Base-by-base conservation (phyloP, 116 monocot species). In the Dioscorea cayenensis region DNA sequence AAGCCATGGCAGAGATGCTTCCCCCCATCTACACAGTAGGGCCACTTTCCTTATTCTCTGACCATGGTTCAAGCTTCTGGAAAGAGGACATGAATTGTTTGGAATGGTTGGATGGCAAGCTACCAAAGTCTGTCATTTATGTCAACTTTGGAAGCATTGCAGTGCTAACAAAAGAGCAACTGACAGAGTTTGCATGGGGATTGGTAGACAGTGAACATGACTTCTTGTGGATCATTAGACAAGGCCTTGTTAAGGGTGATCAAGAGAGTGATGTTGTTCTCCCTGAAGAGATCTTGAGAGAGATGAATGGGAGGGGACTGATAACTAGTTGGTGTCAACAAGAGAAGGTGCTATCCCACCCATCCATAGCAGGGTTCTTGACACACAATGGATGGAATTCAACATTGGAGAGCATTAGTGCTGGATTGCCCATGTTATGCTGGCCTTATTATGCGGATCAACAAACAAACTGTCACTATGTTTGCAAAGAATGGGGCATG, bases 371-470 rank as follows among this genome's bases (percentile, higher is more conserved):
- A 36, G 37, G 19, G 7, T 73, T 73, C 49, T 38, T 73, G 21
- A 72, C 72, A 6, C 72, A 72, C 22, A 21, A 36, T 28, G 72
- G 72, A 8, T 72, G 72, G 72, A 72, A 72, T 16, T 72, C 72
- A 7, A 63, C 23, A 36, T 4, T 62, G 5, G 72, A 72, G 72
- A 72, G 72, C 21, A 9, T 62, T 6, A 36, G 66, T 36, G 13
- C 1, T 14, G 72, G 62, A 4, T 23, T 37, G 60, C 61, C 72
- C 16, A 72, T 72, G 72, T 21, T 72, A 8, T 37, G 66, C 10
- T 74, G 66, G 51, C 66, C 74, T 1, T 65, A 52, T 50, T 37
- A 55, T 13, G 55, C 35, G 0, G 74, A 74, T 62, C 74, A 74
- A 52, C 29, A 5, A 36, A 66, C 74, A 1, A 74, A 74, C 20